Conservation (phyloP, 139 green algal genomes). For the Auxenochlorella pyrenoidosa region DNA sequence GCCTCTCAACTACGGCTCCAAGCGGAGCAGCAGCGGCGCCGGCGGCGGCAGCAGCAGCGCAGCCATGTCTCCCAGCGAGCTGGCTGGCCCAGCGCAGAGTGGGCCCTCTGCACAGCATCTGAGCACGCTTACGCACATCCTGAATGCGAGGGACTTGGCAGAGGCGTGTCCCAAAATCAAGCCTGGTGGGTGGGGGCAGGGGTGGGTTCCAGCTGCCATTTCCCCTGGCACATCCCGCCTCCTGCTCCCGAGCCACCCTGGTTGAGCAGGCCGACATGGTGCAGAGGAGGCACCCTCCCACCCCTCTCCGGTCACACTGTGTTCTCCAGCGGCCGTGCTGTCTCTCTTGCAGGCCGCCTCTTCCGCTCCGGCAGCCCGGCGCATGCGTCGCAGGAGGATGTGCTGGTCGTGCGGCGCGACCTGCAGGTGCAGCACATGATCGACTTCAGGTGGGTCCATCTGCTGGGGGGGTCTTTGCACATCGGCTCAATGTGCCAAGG, state of each 20-base stretch:
- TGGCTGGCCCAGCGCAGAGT: not conserved
- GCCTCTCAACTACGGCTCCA: not conserved
- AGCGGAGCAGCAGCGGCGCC: not conserved
- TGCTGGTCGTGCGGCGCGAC: slow-evolving; percentile 24
- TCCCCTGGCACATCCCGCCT: not conserved
- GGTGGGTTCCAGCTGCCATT: not conserved
- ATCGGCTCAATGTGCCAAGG: too few species aligned
- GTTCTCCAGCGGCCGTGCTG: too few species aligned
- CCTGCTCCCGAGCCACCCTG: too few species aligned
- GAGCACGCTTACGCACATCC: slow-evolving; percentile 5
- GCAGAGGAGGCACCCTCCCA: too few species aligned
- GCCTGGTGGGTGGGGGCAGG: slow-evolving; percentile 5
- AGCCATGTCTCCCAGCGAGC: not conserved
- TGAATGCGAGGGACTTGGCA: slow-evolving; percentile 50
- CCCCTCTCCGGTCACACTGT: too few species aligned
- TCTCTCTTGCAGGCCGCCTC: slow-evolving; percentile 27
- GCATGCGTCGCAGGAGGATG: slow-evolving; percentile 34
- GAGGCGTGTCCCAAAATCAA: slow-evolving; percentile 26
- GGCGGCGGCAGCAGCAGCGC: not conserved
- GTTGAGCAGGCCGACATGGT: too few species aligned
- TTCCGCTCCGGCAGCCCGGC: slow-evolving; percentile 39
- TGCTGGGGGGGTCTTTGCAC: too few species aligned
- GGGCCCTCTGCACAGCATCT: not conserved
- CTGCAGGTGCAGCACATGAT: slow-evolving; percentile 41
- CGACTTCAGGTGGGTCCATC: slow-evolving; percentile 37